Conservation (phyloP, 176 grass and related monocot genomes). For the Carex cristatella region DNA sequence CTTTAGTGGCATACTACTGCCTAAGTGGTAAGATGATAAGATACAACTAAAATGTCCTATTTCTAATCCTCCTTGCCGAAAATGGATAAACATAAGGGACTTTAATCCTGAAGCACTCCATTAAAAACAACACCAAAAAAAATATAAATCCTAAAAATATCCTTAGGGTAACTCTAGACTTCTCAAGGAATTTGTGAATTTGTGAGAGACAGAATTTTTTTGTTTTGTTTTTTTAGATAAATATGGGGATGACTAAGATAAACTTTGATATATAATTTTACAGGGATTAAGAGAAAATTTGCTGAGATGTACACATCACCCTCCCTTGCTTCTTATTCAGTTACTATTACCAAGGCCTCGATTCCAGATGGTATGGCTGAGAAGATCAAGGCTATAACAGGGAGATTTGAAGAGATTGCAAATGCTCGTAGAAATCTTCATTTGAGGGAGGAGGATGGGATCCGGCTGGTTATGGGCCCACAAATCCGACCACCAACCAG, state of each 20-base stretch:
- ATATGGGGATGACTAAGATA: not conserved
- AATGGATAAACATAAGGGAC: no score
- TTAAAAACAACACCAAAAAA: no score
- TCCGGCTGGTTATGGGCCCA: not conserved
- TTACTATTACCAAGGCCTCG: not conserved
- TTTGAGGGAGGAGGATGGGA: conserved; percentile 18
- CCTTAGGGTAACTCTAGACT: no score
- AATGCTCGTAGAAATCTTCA: not conserved
- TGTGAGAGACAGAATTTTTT: no score
- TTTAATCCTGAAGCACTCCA: no score
- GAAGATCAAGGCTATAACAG: not conserved
- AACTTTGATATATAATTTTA: not conserved
- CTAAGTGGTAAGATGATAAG: no score
- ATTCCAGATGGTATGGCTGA: conserved; percentile 2
- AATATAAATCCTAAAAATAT: no score
- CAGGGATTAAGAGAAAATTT: not conserved
- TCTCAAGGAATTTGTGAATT: no score
- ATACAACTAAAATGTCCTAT: no score
- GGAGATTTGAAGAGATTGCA: conserved; percentile 9
- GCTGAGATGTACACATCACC: not conserved
- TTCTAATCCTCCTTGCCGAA: no score
- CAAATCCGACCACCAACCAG: not conserved
- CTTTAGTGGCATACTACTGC: no score
- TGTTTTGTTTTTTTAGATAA: no score
- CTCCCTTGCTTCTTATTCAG: not conserved